Percentiles rank a stretch among this genome's conserved stretches.
Evolutionary conservation across 345 rosid genomes (phyloP).

Genomic region (Rhodomyrtus tomentosa): DNA sequence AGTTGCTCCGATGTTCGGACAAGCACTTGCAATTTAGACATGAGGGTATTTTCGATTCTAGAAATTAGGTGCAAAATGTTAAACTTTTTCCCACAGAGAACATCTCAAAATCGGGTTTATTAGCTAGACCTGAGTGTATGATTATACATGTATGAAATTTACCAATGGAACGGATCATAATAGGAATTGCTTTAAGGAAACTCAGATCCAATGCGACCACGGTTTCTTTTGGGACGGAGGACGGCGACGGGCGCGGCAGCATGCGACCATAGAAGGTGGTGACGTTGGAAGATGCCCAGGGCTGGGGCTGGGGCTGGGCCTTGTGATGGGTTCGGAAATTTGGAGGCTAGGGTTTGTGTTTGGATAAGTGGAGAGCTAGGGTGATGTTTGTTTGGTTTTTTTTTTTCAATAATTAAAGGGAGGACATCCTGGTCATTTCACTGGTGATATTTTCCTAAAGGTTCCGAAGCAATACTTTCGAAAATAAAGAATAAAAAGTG

Average conservation of each 20-base stretch:
- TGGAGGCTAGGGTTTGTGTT: neutral
- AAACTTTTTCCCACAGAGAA: too few species aligned
- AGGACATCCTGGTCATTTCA: neutral
- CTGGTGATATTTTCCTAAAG: neutral
- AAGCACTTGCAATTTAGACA: neutral
- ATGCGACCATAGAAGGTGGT: neutral
- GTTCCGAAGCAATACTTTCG: neutral
- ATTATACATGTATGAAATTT: neutral
- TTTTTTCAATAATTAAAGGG: too few species aligned
- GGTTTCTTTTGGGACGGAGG: too few species aligned
- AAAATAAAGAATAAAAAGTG: too few species aligned
- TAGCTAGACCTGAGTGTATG: too few species aligned
- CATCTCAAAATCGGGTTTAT: neutral
- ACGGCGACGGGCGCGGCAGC: neutral
- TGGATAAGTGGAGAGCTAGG: too few species aligned
- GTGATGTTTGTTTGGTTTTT: too few species aligned
- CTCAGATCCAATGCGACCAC: too few species aligned
- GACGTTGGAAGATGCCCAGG: neutral
- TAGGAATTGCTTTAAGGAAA: neutral
- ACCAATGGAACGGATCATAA: neutral
- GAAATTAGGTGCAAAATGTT: neutral
- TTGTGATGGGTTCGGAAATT: neutral
- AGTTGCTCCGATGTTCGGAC: neutral
- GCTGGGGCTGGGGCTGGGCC: neutral
- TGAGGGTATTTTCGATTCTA: too few species aligned